phyloP scores from a whole-genome alignment of 2,329 filamentous ascomycete species.

The Apiospora kogelbergensis region DNA sequence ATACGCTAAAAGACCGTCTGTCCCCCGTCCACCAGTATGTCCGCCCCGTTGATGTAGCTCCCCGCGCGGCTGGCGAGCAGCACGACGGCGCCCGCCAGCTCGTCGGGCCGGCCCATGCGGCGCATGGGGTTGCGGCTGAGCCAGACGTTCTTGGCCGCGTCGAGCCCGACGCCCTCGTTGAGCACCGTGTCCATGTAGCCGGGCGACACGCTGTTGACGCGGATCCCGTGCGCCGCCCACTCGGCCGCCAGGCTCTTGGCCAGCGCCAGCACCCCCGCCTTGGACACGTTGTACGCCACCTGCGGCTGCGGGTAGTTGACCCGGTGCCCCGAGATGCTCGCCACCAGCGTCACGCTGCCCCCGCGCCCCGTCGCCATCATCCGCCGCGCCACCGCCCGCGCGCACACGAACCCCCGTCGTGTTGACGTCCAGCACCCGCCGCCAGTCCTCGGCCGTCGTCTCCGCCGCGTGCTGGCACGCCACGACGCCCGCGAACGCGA shows the following conservation, averaged over 20 bases:
- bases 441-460: slow-evolving; percentile 58
- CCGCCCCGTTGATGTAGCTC: slow-evolving; percentile 67
- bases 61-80: slow-evolving; percentile 61
- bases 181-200: slow-evolving; percentile 79
- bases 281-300: slow-evolving; percentile 69
- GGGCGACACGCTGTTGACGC: slow-evolving; percentile 69
- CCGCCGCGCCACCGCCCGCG: slow-evolving; percentile 59
- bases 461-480: slow-evolving; percentile 61
- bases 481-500: slow-evolving; percentile 70
- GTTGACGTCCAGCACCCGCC: slow-evolving; percentile 68
- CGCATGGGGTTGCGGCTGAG: slow-evolving; percentile 59
- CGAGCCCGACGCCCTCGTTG: slow-evolving; percentile 63
- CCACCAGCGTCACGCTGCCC: slow-evolving; percentile 65
- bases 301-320: slow-evolving; percentile 76
- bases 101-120: slow-evolving; percentile 63
- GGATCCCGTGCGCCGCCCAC: slow-evolving; percentile 70
- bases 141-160: slow-evolving; percentile 55
- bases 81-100: slow-evolving; percentile 62
- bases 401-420: slow-evolving; percentile 70
- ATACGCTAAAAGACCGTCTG: slow-evolving; percentile 31
- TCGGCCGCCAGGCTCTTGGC: slow-evolving; percentile 68
- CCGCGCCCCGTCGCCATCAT: slow-evolving; percentile 51
- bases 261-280: slow-evolving; percentile 64
- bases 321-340: slow-evolving; percentile 66
- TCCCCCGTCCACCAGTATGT: slow-evolving; percentile 65